A percentile compares a stretch with the other conserved stretches of the same genome.
These are phyloP conservation scores for Hygrocybe coccinea DNA, from an alignment of 768 basidiomycete species.

Conservation along the genomic window DNA sequence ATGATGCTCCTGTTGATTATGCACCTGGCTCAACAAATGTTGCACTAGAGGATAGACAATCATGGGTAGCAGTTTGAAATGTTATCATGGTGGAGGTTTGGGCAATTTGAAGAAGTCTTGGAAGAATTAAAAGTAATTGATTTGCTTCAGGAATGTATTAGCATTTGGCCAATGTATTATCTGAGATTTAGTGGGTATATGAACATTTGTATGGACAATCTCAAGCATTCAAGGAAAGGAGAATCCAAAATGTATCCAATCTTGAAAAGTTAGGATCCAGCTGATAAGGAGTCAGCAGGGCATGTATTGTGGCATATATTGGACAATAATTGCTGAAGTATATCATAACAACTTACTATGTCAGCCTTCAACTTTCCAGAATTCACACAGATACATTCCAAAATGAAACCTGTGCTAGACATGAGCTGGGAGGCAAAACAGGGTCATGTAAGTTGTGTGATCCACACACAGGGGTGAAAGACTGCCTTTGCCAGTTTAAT, in stretches of 20 bases:
- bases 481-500: conserved; percentile 97
- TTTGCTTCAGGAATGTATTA: too few relatives aligned
- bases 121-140: too few relatives aligned
- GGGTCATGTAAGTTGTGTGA: conserved; percentile 2
- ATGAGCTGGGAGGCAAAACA: conserved; percentile 4
- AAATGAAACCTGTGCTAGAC: conserved; percentile 68
- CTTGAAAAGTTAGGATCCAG: conserved; percentile 81
- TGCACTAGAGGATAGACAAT: too few relatives aligned
- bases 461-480: conserved; percentile 82
- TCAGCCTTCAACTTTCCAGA: conserved; percentile 98
- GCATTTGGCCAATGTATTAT: too few relatives aligned
- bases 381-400: conserved; percentile 98
- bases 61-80: too few relatives aligned
- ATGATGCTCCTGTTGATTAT: too few relatives aligned
- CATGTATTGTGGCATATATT: not conserved
- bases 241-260: conserved; percentile 82
- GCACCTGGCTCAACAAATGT: too few relatives aligned
- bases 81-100: too few relatives aligned
- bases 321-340: conserved; percentile 65
- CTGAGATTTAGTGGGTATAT: too few relatives aligned
- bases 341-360: conserved; percentile 86
- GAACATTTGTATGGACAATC: too few relatives aligned
- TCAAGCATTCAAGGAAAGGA: too few relatives aligned
- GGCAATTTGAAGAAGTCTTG: too few relatives aligned
- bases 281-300: conserved; percentile 43